Conservation (phyloP, 2,329 filamentous ascomycete genomes). For the Hypoxylon sp. region DNA sequence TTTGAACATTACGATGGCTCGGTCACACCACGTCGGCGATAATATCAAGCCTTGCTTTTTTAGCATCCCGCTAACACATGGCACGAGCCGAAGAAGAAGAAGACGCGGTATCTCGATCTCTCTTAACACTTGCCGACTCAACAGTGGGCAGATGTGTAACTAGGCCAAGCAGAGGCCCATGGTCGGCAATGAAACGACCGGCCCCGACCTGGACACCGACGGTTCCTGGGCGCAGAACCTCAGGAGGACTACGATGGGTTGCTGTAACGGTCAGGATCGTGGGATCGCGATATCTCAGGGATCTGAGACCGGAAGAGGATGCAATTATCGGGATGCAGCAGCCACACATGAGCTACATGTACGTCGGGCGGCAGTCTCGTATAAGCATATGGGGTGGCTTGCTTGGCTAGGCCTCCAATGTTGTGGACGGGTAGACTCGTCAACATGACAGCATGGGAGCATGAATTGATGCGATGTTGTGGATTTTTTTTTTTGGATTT, state of each 20-base stretch:
- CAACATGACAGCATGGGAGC: slow-evolving; percentile 1
- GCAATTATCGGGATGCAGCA: slow-evolving; percentile 6
- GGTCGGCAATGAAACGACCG: slow-evolving; percentile 1
- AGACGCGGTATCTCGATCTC: not conserved
- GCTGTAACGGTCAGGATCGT: slow-evolving; percentile 2
- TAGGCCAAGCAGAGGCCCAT: not conserved
- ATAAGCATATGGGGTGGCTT: slow-evolving; percentile 23
- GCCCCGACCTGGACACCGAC: not conserved
- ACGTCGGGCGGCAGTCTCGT: slow-evolving; percentile 1
- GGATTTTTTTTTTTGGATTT: not conserved
- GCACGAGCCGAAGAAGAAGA: not conserved
- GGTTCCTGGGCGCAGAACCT: not conserved
- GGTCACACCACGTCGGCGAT: slow-evolving; percentile 16
- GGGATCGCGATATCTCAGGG: not conserved
- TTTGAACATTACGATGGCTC: slow-evolving; percentile 9
- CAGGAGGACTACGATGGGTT: not conserved
- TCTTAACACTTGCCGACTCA: slow-evolving; percentile 5
- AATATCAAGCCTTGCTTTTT: slow-evolving; percentile 1
- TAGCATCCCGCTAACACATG: not conserved
- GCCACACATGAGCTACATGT: too few relatives aligned
- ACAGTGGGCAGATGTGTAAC: not conserved
- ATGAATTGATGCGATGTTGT: not conserved
- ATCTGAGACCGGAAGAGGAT: not conserved
- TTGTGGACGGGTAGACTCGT: slow-evolving; percentile 12
- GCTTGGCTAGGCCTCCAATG: too few relatives aligned